Evolutionary conservation across 108 stramenopile genomes (phyloP).

Genomic region (Skeletonema potamos): DNA sequence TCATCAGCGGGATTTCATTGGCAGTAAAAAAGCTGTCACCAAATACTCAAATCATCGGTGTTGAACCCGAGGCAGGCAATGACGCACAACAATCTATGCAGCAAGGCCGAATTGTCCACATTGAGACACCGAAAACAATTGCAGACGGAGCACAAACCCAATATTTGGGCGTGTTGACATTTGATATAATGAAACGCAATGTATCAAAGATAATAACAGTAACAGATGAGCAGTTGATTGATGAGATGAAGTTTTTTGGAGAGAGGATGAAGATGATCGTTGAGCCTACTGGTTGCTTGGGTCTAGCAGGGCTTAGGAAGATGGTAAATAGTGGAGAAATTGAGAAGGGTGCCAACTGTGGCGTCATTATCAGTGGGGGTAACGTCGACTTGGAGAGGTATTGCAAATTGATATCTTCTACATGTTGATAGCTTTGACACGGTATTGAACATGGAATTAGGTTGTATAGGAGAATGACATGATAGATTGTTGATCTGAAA

Average conservation of each 20-base stretch:
- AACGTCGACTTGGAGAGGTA: slow-evolving; percentile 64
- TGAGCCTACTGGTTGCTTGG: slow-evolving; percentile 63
- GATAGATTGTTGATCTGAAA: not conserved
- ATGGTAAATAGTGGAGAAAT: slow-evolving; percentile 50
- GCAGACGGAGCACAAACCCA: slow-evolving; percentile 68
- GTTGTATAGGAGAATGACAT: not conserved
- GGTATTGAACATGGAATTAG: not conserved
- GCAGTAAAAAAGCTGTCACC: slow-evolving; percentile 45
- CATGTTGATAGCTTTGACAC: not conserved
- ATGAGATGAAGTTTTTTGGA: slow-evolving; percentile 45
- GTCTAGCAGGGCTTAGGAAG: slow-evolving; percentile 52
- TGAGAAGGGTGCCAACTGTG: slow-evolving; percentile 41
- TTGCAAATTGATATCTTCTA: slow-evolving; percentile 33
- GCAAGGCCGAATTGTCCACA: slow-evolving; percentile 32
- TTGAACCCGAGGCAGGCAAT: slow-evolving; percentile 57
- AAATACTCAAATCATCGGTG: slow-evolving; percentile 53
- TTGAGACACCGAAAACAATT: slow-evolving; percentile 53
- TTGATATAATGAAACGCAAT: slow-evolving; percentile 48
- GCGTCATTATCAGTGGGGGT: slow-evolving; percentile 59
- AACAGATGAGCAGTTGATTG: slow-evolving; percentile 55
- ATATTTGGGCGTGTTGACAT: slow-evolving; percentile 58
- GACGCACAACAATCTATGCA: slow-evolving; percentile 52
- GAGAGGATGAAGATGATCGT: slow-evolving; percentile 53
- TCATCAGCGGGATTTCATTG: slow-evolving; percentile 52
- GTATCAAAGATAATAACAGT: slow-evolving; percentile 65